Percentiles rank a stretch among this genome's conserved stretches.
Conservation (phyloP, 2,329 filamentous ascomycete genomes). For the Alternaria incomplexa region DNA sequence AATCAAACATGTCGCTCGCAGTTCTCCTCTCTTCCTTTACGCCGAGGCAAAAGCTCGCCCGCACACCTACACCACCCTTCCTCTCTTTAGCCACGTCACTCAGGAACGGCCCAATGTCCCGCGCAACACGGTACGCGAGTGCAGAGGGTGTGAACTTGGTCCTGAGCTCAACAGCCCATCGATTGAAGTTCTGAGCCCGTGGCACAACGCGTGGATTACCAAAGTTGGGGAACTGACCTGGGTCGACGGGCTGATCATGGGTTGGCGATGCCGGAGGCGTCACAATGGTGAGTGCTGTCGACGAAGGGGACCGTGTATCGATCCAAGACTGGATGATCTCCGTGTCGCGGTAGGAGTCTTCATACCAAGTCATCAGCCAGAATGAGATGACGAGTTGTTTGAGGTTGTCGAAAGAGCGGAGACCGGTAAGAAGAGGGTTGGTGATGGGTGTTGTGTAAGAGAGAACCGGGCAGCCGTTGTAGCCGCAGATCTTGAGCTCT, state of each 20-base stretch:
- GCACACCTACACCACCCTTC: conserved; percentile 51
- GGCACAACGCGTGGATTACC: conserved; percentile 18
- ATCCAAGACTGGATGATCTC: conserved; percentile 56
- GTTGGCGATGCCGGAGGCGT: conserved; percentile 37
- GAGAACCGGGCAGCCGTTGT: conserved; percentile 52
- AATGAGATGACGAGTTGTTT: conserved; percentile 50
- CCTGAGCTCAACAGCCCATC: conserved; percentile 51
- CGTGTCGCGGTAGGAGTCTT: conserved; percentile 46
- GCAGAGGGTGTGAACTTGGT: conserved; percentile 49
- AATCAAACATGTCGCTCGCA: conserved; percentile 53
- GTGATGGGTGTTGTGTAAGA: conserved; percentile 49
- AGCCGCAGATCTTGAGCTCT: conserved; percentile 58
- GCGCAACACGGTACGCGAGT: conserved; percentile 50
- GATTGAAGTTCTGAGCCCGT: conserved; percentile 37
- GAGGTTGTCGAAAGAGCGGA: conserved; percentile 53
- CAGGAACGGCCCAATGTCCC: conserved; percentile 50
- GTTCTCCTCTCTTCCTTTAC: conserved; percentile 26
- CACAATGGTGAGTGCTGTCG: conserved; percentile 48
- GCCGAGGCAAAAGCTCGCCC: conserved; percentile 55
- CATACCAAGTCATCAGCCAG: conserved; percentile 52
- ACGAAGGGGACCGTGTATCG: conserved; percentile 46
- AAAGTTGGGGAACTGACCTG: conserved; percentile 34
- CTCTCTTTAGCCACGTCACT: conserved; percentile 49
- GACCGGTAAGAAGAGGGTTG: conserved; percentile 44
- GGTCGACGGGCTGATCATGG: conserved; percentile 30